phyloP scores from a whole-genome alignment of 331 rosid genomes.

The Cucumis variabilis region DNA sequence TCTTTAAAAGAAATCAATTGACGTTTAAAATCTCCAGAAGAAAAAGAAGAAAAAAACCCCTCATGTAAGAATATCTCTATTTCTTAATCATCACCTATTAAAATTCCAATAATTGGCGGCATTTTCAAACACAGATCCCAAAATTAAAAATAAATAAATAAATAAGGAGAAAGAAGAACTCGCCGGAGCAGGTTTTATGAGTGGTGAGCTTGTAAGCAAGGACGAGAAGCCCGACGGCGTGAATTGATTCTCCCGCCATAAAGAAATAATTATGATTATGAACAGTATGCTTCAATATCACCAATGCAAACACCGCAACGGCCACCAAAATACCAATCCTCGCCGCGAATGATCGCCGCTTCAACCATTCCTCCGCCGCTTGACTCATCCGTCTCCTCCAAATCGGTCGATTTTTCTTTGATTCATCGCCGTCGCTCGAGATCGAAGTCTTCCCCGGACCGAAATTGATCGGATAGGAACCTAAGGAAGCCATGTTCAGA shows the following conservation, averaged over 20 bases:
- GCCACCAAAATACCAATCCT: constrained; percentile 49
- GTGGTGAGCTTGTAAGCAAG: constrained; percentile 77
- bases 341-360: constrained; percentile 49
- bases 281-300: constrained; percentile 45
- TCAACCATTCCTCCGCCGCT: constrained; percentile 52
- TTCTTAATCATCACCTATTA: too few relatives aligned
- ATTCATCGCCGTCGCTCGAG: background rate
- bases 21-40: too few relatives aligned
- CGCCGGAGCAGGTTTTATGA: constrained; percentile 84
- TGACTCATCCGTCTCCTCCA: constrained; percentile 39
- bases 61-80: too few relatives aligned
- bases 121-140: background rate
- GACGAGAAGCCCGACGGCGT: constrained; percentile 57
- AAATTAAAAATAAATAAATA: too few relatives aligned
- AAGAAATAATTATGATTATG: constrained; percentile 44
- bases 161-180: background rate
- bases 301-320: constrained; percentile 52
- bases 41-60: too few relatives aligned
- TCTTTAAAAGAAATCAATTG: too few relatives aligned
- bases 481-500: background rate
- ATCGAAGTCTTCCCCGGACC: background rate
- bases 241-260: constrained; percentile 53
- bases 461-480: constrained; percentile 25
- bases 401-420: background rate
- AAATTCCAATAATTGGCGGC: background rate